A percentile compares a stretch with the other conserved stretches of the same genome.
These are phyloP conservation scores for Arbutus unedo DNA, from an alignment of 148 eudicot species.

Conservation along the genomic window DNA sequence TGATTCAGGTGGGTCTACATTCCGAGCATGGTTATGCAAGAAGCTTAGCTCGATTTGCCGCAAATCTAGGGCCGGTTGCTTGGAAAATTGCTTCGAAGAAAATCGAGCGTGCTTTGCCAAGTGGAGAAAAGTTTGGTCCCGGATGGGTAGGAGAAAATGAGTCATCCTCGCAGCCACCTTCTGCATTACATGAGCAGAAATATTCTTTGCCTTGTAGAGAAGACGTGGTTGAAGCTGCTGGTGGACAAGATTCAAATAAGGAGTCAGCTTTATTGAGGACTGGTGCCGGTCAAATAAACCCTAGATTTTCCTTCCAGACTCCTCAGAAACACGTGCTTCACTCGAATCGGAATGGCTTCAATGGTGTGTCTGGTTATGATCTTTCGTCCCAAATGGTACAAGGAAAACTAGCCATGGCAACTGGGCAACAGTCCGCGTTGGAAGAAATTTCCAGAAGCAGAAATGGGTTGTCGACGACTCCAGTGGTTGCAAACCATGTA, in stretches of 20 bases:
- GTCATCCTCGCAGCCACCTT: constrained; percentile 22
- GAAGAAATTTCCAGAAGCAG: constrained; percentile 21
- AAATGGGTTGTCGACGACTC: neutral
- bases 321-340: constrained; percentile 14
- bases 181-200: constrained; percentile 30
- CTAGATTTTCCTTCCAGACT: constrained; percentile 4
- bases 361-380: constrained; percentile 29
- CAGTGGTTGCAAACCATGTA: constrained; percentile 15
- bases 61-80: constrained; percentile 70
- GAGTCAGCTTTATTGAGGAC: constrained; percentile 32
- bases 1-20: constrained; percentile 59
- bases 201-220: constrained; percentile 22
- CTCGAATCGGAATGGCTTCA: constrained; percentile 38
- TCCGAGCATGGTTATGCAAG: constrained; percentile 69
- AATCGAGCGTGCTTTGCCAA: constrained; percentile 51
- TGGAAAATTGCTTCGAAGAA: constrained; percentile 72
- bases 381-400: constrained; percentile 33
- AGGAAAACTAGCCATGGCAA: constrained; percentile 18
- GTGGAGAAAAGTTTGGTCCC: constrained; percentile 67
- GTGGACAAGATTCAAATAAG: constrained; percentile 29
- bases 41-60: constrained; percentile 79
- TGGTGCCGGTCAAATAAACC: constrained; percentile 15
- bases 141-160: constrained; percentile 78
- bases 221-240: constrained; percentile 18
- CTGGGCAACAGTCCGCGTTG: constrained; percentile 26